These are phyloP conservation scores for Ceratopteris richardii DNA, from an alignment of 75 land plant genomes.

Conservation along the genomic window DNA sequence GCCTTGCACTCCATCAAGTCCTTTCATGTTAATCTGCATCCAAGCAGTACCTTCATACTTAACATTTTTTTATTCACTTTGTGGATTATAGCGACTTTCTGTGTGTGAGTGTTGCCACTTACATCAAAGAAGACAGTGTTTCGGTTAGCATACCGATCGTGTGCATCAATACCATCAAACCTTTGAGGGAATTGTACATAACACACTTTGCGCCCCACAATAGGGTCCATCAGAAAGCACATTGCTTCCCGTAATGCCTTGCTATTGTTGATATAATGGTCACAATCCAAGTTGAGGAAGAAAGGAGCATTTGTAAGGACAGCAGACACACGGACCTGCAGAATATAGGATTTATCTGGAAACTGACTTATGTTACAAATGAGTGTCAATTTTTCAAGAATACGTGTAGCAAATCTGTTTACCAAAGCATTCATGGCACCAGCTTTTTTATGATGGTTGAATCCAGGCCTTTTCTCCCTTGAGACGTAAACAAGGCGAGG, in stretches of 20 bases:
- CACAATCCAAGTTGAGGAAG: constrained; percentile 37
- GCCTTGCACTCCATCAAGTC: constrained; percentile 87
- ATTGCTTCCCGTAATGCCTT: constrained; percentile 40
- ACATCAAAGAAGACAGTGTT: constrained; percentile 37
- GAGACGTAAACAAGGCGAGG: constrained; percentile 24
- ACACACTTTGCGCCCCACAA: constrained; percentile 25
- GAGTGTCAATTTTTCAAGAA: background rate
- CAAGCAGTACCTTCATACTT: background rate
- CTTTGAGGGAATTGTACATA: constrained; percentile 38
- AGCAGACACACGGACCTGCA: constrained; percentile 26
- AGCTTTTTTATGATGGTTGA: constrained; percentile 27
- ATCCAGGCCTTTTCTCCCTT: constrained; percentile 35
- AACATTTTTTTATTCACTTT: background rate
- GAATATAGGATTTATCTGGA: constrained; percentile 1
- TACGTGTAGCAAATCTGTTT: background rate
- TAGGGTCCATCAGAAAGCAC: constrained; percentile 41
- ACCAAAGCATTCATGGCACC: constrained; percentile 40
- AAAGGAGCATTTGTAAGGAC: constrained; percentile 44
- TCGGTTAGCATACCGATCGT: constrained; percentile 39
- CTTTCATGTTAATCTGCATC: constrained; percentile 73
- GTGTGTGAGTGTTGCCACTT: constrained; percentile 1
- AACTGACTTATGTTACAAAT: background rate
- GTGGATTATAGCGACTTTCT: background rate
- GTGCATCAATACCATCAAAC: constrained; percentile 32
- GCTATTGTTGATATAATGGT: constrained; percentile 37